phyloP scores from a whole-genome alignment of 2,329 filamentous ascomycete genomes.

The Lasiodiplodia theobromae region DNA sequence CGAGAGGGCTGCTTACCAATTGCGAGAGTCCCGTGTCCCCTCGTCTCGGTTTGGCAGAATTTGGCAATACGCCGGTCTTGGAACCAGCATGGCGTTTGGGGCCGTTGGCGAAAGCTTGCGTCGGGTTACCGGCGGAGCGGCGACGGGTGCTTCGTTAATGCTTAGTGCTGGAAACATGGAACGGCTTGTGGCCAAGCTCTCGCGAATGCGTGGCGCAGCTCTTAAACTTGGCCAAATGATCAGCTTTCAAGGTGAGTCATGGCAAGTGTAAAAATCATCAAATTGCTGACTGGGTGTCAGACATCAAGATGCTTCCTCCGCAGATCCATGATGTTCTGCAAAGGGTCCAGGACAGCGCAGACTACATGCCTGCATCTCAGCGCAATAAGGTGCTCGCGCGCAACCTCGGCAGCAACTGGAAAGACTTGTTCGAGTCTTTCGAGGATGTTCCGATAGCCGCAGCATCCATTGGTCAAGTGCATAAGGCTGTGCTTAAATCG shows the following conservation, averaged over 20 bases:
- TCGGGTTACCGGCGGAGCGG: conserved; percentile 73
- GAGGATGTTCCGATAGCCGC: conserved; percentile 93
- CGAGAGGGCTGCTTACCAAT: conserved; percentile 63
- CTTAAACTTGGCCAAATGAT: conserved; percentile 97
- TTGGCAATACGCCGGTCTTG: conserved; percentile 94
- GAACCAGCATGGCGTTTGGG: conserved; percentile 93
- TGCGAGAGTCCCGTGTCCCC: conserved; percentile 89
- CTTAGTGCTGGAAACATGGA: conserved; percentile 92
- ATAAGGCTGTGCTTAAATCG: conserved; percentile 79
- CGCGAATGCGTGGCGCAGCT: conserved; percentile 95
- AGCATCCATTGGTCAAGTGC: conserved; percentile 96
- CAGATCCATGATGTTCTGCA: conserved; percentile 89
- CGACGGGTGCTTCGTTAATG: conserved; percentile 74
- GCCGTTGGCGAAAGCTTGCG: conserved; percentile 86
- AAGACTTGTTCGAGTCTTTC: conserved; percentile 81
- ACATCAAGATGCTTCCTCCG: conserved; percentile 89
- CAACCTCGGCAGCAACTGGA: conserved; percentile 86
- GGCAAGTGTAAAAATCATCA: background rate
- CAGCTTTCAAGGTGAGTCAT: conserved; percentile 76
- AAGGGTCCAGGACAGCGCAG: conserved; percentile 92
- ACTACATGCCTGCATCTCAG: conserved; percentile 97
- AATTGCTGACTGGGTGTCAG: conserved; percentile 49
- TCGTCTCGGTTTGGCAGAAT: conserved; percentile 84
- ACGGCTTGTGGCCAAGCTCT: conserved; percentile 88
- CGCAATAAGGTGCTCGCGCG: conserved; percentile 80